Evolutionary conservation across 2,329 filamentous ascomycete species (phyloP), one percentile per base, ranked within the genome.

Genomic region (Hymenotorrendiella dingleyae): DNA sequence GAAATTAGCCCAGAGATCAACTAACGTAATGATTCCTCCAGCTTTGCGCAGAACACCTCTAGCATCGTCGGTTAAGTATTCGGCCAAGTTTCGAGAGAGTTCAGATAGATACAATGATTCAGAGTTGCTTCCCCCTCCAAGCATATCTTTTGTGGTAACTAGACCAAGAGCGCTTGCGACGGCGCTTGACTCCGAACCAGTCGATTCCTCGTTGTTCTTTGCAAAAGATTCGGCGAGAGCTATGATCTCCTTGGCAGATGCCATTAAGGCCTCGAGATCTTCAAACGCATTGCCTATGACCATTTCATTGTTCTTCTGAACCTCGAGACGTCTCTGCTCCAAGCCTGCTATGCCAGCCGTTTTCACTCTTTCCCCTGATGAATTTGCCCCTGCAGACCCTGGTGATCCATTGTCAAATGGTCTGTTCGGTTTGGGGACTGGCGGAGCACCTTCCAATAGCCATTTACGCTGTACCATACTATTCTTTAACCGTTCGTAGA

Each of bases 221-320:
- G 88, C 82, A 54, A 97, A 91, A 12, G 81, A 81, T 64, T 97
- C 91, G 1, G 93, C 93, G 30, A 98, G 80, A 4, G 89, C 88
- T 38, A 97, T 84, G 36, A 98, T 88, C 61, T 98, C 88, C 61
- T 97, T 96, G 4, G 93, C 93, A 3, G 91, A 96, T 3, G 90
- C 88, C 91, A 97, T 98, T 27, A 98, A 72, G 3, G 93, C 90
- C 61, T 97, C 91, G 0, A 98, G 76, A 58, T 98, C 93, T 61
- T 96, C 91, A 57, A 98, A 98, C 0, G 93, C 90, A 52, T 79
- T 89, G 20, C 91, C 91, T 51, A 98, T 95, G 37, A 96, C 82
- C 8, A 88, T 67, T 63, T 96, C 89, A 55, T 96, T 97, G 63
- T 94, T 95, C 67, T 87, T 91, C 44, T 88, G 84, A 58, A 89